Conservation (phyloP, 1,284 basidiomycete genomes). For the Mycena sp. region DNA sequence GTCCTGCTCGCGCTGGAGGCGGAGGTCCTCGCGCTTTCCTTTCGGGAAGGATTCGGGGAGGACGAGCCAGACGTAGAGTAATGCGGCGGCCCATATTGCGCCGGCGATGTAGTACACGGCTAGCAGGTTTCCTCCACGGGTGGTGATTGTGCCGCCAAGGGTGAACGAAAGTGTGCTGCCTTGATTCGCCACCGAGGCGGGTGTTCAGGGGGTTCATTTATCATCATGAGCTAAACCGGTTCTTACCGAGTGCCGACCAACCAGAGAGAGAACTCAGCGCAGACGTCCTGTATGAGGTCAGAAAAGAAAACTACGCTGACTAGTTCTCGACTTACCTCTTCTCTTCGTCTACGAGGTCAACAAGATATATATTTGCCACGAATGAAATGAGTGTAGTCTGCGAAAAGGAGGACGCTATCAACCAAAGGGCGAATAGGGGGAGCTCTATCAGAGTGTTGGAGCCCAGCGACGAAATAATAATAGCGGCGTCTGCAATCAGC, state of each 20-base stretch:
- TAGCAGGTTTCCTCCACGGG: constrained; percentile 1
- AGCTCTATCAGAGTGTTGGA: neutral
- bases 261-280: constrained; percentile 15
- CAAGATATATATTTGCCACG: constrained; percentile 18
- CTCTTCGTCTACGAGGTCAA: constrained; percentile 18
- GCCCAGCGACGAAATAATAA: constrained; percentile 9
- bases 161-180: constrained; percentile 18
- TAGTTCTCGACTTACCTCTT: neutral
- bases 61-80: constrained; percentile 13
- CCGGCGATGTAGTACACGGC: constrained; percentile 9
- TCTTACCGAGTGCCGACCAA: constrained; percentile 19
- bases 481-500: constrained; percentile 5
- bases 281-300: neutral
- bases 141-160: constrained; percentile 21
- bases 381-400: constrained; percentile 9
- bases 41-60: constrained; percentile 24
- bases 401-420: constrained; percentile 8
- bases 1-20: neutral
- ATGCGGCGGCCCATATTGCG: neutral
- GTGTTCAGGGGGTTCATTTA: no score
- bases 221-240: neutral
- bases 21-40: constrained; percentile 13
- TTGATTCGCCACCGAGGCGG: no score
- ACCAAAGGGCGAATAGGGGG: constrained; percentile 6
- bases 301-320: neutral